Base-by-base conservation (phyloP, 2,329 filamentous ascomycete species). In the Zalaria sp. region DNA sequence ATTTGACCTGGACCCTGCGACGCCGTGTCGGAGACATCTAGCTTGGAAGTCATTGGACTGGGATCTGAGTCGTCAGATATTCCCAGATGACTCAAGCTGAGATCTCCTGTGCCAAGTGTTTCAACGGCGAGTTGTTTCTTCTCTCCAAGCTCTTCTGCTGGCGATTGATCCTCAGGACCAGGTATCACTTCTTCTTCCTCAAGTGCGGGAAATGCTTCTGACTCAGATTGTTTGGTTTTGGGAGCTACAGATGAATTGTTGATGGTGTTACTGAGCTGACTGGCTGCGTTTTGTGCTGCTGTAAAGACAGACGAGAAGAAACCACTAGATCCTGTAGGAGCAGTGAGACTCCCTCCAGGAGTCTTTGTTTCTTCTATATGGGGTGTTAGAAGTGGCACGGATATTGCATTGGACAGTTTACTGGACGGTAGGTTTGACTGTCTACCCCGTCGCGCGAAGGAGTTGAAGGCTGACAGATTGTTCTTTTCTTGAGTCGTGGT, bases 231-330 rank as follows among this genome's bases (percentile, higher is more conserved):
- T 60, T 56, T 67, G 48, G 62, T 66, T 51, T 67, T 67, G n/a
- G 65, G 65, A n/a, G 73, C 72, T 5, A 53, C 47, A 27, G 72
- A 64, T 29, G 62, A 67, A 3, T 78, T 88, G 38, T 77, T 75
- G 37, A 95, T 80, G 38, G 79, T 85, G 48, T 74, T 84, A 51
- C 73, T 85, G 4, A 88, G 60, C 11, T 76, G 79, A 49, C 68
- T 86, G 9, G 88, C 87, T 35, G 89, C 89, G 71, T 82, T 95
- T 61, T 96, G 89, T 11, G 91, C 91, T 37, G 82, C 89, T 34
- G 86, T 89, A 49, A 98, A 77, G 56, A 98, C 83, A 26, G 84
- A 88, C 4, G 86, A 93, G 63, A 98, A 96, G 66, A 98, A 96
- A 1, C 87, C 80, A 32, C 60, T 60, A 28, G 61, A 62, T 42